Percentiles rank a stretch among this genome's conserved stretches.
phyloP scores from a whole-genome alignment of 345 rosid genomes.

The Microthlaspi erraticum region DNA sequence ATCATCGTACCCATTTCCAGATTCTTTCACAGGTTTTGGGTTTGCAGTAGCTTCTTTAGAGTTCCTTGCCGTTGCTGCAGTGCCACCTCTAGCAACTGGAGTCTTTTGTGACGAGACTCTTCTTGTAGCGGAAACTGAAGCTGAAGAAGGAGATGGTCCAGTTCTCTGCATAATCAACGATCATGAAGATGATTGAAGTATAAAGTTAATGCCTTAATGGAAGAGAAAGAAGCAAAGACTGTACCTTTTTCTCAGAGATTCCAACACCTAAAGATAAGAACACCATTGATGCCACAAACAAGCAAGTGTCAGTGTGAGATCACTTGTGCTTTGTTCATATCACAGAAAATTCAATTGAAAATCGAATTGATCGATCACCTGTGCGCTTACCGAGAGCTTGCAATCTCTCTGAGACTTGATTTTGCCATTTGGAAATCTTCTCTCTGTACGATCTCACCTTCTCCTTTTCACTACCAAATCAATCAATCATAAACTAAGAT shows the following conservation, averaged over 20 bases:
- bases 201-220: no score
- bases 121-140: slow-evolving; percentile 60
- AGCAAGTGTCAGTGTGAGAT: not conserved
- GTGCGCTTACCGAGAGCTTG: slow-evolving; percentile 66
- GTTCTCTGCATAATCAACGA: slow-evolving; percentile 58
- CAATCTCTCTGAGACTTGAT: slow-evolving; percentile 83
- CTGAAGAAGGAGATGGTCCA: slow-evolving; percentile 48
- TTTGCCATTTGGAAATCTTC: slow-evolving; percentile 91
- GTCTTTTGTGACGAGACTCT: slow-evolving; percentile 47
- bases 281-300: slow-evolving; percentile 28
- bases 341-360: slow-evolving; percentile 22
- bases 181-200: not conserved
- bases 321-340: not conserved
- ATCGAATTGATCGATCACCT: slow-evolving; percentile 46
- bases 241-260: slow-evolving; percentile 70
- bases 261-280: slow-evolving; percentile 54
- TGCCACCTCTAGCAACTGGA: slow-evolving; percentile 47
- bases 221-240: slow-evolving; percentile 24
- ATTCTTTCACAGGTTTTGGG: slow-evolving; percentile 58
- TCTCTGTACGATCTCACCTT: slow-evolving; percentile 82
- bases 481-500: slow-evolving; percentile 13
- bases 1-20: slow-evolving; percentile 66
- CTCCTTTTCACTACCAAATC: slow-evolving; percentile 66
- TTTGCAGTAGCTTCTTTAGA: slow-evolving; percentile 53
- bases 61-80: slow-evolving; percentile 45